These are phyloP conservation scores for Salix arbutifolia DNA, from an alignment of 345 rosid genomes.

Conservation along the genomic window DNA sequence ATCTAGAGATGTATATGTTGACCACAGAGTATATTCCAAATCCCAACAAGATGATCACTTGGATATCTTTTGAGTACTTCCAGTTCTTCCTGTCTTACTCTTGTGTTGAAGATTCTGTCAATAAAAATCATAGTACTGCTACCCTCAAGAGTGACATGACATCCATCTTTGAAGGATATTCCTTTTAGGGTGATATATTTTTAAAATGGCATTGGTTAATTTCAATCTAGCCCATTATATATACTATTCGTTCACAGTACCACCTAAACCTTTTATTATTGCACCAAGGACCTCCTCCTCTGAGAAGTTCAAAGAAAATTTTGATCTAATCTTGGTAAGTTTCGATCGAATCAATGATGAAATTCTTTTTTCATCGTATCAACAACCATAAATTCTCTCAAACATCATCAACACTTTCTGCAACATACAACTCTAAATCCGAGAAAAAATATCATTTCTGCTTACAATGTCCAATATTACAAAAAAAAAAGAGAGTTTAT, in stretches of 20 bases:
- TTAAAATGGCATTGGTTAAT: no score
- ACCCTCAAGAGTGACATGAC: neutral
- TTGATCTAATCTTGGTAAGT: no score
- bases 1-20: neutral
- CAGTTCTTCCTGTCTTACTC: neutral
- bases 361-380: no score
- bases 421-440: no score
- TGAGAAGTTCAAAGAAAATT: neutral
- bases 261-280: neutral
- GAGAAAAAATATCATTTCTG: no score
- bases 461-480: no score
- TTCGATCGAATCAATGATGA: no score
- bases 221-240: neutral
- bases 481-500: no score
- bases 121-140: neutral
- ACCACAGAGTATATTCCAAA: neutral
- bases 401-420: no score
- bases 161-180: neutral
- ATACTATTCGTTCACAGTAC: neutral
- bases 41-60: neutral
- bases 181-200: neutral
- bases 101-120: neutral
- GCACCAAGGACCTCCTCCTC: neutral
- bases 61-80: neutral
- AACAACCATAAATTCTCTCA: no score